These are phyloP conservation scores for Epichloe uncinata DNA, from an alignment of 2,329 filamentous ascomycete species.

Conservation along the genomic window DNA sequence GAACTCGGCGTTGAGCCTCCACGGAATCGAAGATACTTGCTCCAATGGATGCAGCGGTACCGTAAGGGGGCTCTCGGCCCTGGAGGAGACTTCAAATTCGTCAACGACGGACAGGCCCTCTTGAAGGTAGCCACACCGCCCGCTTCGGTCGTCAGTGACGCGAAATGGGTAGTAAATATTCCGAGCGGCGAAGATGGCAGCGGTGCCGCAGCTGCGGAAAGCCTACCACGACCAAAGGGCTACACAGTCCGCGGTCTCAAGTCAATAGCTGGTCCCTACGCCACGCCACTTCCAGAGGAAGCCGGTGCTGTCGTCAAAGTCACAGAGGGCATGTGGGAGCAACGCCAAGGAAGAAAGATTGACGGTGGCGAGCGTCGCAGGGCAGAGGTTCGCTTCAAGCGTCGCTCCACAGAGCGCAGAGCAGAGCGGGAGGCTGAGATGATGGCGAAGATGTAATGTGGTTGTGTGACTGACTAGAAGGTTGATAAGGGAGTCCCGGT, in stretches of 20 bases:
- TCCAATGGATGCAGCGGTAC: constrained; percentile 81
- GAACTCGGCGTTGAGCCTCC: constrained; percentile 80
- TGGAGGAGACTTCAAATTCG: constrained; percentile 68
- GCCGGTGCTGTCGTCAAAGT: constrained; percentile 53
- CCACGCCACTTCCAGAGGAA: constrained; percentile 53
- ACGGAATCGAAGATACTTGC: constrained; percentile 66
- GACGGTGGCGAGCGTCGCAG: constrained; percentile 89
- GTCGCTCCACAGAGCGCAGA: constrained; percentile 63
- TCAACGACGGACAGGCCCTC: constrained; percentile 42
- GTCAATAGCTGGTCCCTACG: constrained; percentile 62
- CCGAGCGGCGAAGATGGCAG: constrained; percentile 29
- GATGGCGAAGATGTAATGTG: constrained; percentile 17
- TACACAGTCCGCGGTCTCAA: constrained; percentile 56
- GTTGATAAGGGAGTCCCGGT: not conserved
- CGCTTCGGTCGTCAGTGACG: constrained; percentile 24
- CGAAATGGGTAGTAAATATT: constrained; percentile 43
- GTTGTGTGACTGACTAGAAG: not conserved
- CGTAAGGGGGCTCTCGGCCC: constrained; percentile 59
- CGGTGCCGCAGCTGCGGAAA: constrained; percentile 5
- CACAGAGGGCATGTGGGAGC: constrained; percentile 87
- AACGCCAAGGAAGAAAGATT: constrained; percentile 75
- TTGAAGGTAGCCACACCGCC: constrained; percentile 34
- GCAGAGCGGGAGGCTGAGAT: constrained; percentile 41
- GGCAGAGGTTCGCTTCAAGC: constrained; percentile 79
- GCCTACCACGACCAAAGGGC: constrained; percentile 20